Evolutionary conservation across 2,329 filamentous ascomycete genomes (phyloP).

Genomic region (Arthrobotrys conoides): DNA sequence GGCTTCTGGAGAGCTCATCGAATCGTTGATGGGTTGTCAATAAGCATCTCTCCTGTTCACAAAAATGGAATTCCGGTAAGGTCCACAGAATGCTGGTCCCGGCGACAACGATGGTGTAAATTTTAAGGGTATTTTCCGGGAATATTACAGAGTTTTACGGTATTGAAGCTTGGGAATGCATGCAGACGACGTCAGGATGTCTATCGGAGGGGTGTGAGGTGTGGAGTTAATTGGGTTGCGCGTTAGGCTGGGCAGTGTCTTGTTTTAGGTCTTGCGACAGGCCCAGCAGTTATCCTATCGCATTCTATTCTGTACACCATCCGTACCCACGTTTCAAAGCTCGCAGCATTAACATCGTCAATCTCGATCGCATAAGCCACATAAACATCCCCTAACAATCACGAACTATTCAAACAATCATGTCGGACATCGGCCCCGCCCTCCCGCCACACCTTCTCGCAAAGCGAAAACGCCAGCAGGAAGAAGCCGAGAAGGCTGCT

Average conservation of each 20-base stretch:
- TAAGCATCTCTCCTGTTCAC: slow-evolving; percentile 52
- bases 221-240: slow-evolving; percentile 49
- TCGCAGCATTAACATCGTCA: slow-evolving; percentile 21
- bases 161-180: slow-evolving; percentile 13
- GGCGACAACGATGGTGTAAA: slow-evolving; percentile 36
- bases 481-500: slow-evolving; percentile 64
- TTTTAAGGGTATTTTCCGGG: slow-evolving; percentile 11
- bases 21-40: slow-evolving; percentile 53
- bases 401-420: slow-evolving; percentile 27
- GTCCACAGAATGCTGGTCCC: slow-evolving; percentile 29
- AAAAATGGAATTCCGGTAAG: slow-evolving; percentile 8
- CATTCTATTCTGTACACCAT: not conserved
- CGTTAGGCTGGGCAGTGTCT: slow-evolving; percentile 45
- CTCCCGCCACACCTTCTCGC: slow-evolving; percentile 66
- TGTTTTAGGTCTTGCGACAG: slow-evolving; percentile 54
- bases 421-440: slow-evolving; percentile 65
- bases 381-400: not conserved
- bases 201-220: slow-evolving; percentile 15
- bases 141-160: slow-evolving; percentile 10
- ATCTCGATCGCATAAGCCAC: slow-evolving; percentile 25
- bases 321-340: slow-evolving; percentile 38
- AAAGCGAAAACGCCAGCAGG: slow-evolving; percentile 66
- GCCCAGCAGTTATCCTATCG: slow-evolving; percentile 9
- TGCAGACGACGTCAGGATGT: slow-evolving; percentile 20
- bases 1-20: slow-evolving; percentile 61